Conservation (phyloP, 306 rosid genomes). For the Glycine soja region DNA sequence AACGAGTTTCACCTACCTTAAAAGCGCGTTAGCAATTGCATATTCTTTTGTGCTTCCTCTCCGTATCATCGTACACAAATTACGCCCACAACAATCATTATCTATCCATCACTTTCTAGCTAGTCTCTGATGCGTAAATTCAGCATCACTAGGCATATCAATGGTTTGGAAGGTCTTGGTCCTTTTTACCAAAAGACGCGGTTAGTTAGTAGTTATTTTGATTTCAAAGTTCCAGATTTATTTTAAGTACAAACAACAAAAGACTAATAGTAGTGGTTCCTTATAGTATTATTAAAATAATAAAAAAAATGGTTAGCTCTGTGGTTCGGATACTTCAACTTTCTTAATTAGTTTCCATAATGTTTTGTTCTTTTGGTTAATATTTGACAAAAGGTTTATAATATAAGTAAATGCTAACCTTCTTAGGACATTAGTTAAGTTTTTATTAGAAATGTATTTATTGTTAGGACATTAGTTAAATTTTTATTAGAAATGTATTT, state of each 20-base stretch:
- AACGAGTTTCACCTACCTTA: neutral
- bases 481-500: too few species aligned
- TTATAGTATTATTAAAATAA: neutral
- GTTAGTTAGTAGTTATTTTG: conserved; percentile 4
- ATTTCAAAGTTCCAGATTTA: neutral
- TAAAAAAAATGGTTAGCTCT: neutral
- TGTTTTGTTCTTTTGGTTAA: neutral
- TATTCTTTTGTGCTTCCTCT: neutral
- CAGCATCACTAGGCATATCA: neutral
- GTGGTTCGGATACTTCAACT: neutral
- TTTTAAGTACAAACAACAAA: too few species aligned
- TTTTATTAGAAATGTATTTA: too few species aligned
- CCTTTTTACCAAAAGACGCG: neutral
- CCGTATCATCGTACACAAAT: neutral
- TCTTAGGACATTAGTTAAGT: too few species aligned
- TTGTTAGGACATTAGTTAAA: too few species aligned
- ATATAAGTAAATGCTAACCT: too few species aligned
- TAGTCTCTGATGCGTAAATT: neutral
- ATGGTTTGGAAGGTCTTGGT: neutral
- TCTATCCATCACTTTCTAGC: neutral
- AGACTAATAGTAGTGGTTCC: neutral
- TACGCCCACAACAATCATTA: neutral
- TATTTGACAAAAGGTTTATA: neutral
- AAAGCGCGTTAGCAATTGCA: neutral
- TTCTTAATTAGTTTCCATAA: neutral